Evolutionary conservation across 257 asterid genomes (phyloP).

Genomic region (Solanum dulcamara): DNA sequence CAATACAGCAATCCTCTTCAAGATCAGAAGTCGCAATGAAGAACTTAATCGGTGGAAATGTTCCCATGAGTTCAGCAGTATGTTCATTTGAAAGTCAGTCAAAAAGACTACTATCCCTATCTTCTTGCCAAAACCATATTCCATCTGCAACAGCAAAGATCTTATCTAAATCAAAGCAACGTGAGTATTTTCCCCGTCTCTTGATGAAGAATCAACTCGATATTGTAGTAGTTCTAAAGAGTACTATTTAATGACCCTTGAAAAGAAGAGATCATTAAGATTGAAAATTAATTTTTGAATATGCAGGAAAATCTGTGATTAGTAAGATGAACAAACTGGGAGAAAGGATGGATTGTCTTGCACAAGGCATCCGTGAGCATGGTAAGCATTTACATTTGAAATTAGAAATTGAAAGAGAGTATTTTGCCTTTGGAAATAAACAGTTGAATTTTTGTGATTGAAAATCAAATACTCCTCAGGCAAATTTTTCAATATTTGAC

Average conservation of each 20-base stretch:
- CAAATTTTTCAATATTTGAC: neutral
- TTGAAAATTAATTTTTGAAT: neutral
- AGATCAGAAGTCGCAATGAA: neutral
- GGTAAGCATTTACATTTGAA: neutral
- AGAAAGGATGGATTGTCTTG: slow-evolving; percentile 19
- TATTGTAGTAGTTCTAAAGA: neutral
- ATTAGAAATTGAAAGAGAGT: too few species aligned
- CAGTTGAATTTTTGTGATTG: neutral
- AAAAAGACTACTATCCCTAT: neutral
- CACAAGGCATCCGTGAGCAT: slow-evolving; percentile 34
- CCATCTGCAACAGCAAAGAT: neutral
- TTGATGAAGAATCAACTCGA: neutral
- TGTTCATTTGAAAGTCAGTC: neutral
- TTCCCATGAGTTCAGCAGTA: neutral
- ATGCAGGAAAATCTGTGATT: neutral
- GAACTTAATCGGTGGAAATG: neutral
- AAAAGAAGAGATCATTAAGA: neutral
- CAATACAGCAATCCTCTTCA: neutral
- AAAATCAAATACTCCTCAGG: neutral
- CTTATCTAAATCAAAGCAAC: neutral
- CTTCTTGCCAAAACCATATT: neutral
- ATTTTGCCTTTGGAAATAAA: neutral
- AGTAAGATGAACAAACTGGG: slow-evolving; percentile 1
- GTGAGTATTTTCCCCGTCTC: neutral
- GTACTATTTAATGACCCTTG: neutral